Evolutionary conservation across 768 basidiomycete species (phyloP).

Genomic region (Saitozyma sp.): DNA sequence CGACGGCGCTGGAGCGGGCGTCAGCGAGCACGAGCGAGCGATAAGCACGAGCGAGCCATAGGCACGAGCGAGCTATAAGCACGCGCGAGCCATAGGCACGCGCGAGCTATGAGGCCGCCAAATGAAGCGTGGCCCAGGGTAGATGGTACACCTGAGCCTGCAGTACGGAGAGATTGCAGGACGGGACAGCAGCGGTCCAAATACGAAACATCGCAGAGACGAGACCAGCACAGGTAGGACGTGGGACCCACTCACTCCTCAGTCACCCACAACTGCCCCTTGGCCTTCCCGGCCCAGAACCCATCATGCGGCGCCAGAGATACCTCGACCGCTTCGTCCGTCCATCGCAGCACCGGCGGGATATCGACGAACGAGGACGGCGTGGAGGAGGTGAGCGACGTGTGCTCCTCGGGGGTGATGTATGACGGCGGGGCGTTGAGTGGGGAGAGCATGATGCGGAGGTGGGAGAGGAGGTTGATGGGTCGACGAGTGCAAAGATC

Average conservation of each 20-base stretch:
- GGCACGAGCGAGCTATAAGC: no score
- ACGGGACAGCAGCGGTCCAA: not conserved
- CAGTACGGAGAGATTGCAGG: not conserved
- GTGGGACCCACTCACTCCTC: constrained; percentile 75
- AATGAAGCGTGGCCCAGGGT: no score
- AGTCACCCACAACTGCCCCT: constrained; percentile 77
- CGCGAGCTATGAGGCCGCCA: no score
- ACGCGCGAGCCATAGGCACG: not conserved
- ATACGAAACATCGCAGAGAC: no score
- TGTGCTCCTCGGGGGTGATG: constrained; percentile 68
- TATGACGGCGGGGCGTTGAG: constrained; percentile 5
- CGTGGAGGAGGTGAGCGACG: constrained; percentile 68
- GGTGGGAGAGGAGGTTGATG: not conserved
- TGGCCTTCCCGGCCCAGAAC: constrained; percentile 59
- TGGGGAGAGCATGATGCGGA: constrained; percentile 9
- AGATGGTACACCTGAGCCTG: no score
- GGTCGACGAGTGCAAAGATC: no score
- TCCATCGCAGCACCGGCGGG: constrained; percentile 74
- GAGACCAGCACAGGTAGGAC: no score
- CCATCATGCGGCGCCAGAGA: constrained; percentile 68
- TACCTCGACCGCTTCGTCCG: constrained; percentile 69
- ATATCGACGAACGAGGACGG: constrained; percentile 82
- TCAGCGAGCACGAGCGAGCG: constrained; percentile 1
- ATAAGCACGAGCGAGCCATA: no score
- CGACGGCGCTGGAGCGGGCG: constrained; percentile 8